Evolutionary conservation across 139 green algal genomes (phyloP).

Genomic region (Gonium pectorale): DNA sequence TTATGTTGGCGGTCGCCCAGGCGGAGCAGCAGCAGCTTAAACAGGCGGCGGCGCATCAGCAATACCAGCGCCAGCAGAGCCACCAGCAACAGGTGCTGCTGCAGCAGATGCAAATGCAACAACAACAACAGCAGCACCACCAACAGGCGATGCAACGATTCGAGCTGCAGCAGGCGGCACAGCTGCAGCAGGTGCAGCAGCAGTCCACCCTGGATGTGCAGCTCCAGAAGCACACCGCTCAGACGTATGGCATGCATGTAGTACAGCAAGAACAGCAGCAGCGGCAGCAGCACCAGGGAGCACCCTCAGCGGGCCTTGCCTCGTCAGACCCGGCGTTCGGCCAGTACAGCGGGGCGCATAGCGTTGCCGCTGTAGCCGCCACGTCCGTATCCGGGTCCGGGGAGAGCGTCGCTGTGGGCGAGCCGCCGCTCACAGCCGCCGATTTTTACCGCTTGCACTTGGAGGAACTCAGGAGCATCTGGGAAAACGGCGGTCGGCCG

Average conservation of each 20-base stretch:
- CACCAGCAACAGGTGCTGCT: neutral
- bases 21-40: neutral
- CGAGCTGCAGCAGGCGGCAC: no score
- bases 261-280: conserved; percentile 9
- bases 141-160: no score
- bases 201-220: no score
- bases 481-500: neutral
- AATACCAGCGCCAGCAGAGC: neutral
- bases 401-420: neutral
- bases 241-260: no score
- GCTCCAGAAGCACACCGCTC: no score
- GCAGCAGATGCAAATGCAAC: neutral
- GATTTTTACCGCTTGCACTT: conserved; percentile 31
- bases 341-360: no score
- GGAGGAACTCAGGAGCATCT: conserved; percentile 1
- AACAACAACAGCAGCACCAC: neutral
- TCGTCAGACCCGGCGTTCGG: no score
- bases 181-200: no score
- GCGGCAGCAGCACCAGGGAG: neutral
- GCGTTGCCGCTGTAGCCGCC: neutral
- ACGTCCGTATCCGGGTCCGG: neutral
- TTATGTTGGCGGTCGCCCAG: no score
- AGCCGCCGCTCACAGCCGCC: conserved; percentile 8
- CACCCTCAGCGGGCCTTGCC: no score
- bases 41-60: neutral